Evolutionary conservation across 2,329 filamentous ascomycete species (phyloP), one percentile per base, ranked within the genome.

Genomic region (Bipolaris zeicola): DNA sequence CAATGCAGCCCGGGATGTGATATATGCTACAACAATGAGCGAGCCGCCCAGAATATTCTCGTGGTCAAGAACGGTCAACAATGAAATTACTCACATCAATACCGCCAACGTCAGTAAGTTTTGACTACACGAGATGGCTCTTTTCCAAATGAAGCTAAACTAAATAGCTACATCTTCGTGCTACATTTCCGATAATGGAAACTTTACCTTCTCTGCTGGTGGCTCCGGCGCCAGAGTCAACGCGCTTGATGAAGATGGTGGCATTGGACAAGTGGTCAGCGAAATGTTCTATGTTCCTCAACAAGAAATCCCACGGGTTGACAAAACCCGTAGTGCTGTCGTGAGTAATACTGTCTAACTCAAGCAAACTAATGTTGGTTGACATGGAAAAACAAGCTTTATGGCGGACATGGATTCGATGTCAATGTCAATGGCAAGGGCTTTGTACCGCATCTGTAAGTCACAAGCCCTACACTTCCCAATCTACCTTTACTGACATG

Each of bases 1-100:
- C 6, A 53, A 53, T 20, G 50, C 50, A 16, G 50, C 50, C 24
- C 43, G 50, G 3, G 34, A 53, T 36, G 24, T 53, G 16, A 53
- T 53, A 16, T 53, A 47, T 8, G 50, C 50, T n/a, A 53, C 50
- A 6, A 34, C 43, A 11, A 47, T 53, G 43, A 53, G 34, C n/a
- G 50, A 47, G 43, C 50, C 50, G 5, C 50, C 50, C 6, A 33
- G 43, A 8, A 47, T 53, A 18, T 53, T 53, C 43, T 42, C 43
- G 6, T 53, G 50, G 43, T 48, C 24, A 4, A 47, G 50, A 39
- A 42, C 43, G n/a, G 14, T 31, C 5, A 36, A 53, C 7, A 53
- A 53, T 13, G 37, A 41, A n/a, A 53, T 53, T n/a, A 24, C 43
- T 11, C 43, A 53, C 14, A 48, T 47, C 36, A 53, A 47, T 8